Base-by-base conservation (phyloP, 805 yeast species). In the Vanderwaltozyma tropicalis region DNA sequence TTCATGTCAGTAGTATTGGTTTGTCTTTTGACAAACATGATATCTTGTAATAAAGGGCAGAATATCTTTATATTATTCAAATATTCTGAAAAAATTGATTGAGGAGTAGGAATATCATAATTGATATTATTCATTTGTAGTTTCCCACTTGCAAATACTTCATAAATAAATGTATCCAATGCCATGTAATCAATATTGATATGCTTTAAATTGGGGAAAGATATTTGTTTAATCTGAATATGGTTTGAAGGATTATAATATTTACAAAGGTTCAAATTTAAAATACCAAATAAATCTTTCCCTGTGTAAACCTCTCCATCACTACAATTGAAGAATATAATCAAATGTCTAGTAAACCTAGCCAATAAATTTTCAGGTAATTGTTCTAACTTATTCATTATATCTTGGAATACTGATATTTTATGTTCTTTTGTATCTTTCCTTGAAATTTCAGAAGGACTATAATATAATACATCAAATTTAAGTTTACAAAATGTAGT, bases 161-260 rank as follows among this genome's bases (percentile, higher is more conserved):
- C 34, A 31, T 42, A 46, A 8, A 50, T 44, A 18, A 49, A 49
- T 5, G 46, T 35, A 34, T 52, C 55, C 6, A 50, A 31, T 4
- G 52, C 43, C 36, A 49, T 34, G 28, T 50, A 50, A 37, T 46
- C 39, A 34, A 51, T 41, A 14, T 39, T 29, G 16, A 52, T 25
- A 9, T 34, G 34, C 10, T 20, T 26, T 2, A 46, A 35, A 14
- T 40, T 34, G 5, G 53, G 49, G 15, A 52, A 44, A 5, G 43
- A 34, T 4, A 47, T 38, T 31, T 42, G 42, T 14, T 39, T 35
- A 34, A 33, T 27, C 16, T 32, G 15, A 38, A 34, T 32, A 32
- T 29, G 5, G 17, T 26, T 10, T 30, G 18, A 11, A 15, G 34
- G 28, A 16, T 39, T 28, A 34, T 35, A 33, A 15, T 38, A 32